These are phyloP conservation scores for Trebouxia gelatinosa DNA, from an alignment of 163 green algal genomes.

Conservation along the genomic window DNA sequence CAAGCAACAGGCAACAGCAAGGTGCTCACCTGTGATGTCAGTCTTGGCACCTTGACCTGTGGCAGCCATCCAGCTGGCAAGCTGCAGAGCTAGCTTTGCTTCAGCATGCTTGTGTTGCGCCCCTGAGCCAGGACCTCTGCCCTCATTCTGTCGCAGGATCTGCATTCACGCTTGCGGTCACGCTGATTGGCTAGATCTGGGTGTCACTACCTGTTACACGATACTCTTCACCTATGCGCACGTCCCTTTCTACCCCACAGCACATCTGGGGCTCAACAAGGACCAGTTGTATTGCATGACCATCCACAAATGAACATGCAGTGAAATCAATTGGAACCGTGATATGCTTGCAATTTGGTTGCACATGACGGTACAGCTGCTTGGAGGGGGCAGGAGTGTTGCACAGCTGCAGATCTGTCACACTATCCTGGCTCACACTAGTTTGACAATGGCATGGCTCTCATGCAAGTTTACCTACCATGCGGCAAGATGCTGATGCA, in stretches of 20 bases:
- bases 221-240: too few relatives aligned
- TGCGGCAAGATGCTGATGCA: background rate
- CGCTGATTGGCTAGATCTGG: background rate
- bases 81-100: constrained; percentile 61
- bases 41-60: constrained; percentile 77
- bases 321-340: too few relatives aligned
- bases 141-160: constrained; percentile 2
- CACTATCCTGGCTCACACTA: background rate
- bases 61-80: constrained; percentile 80
- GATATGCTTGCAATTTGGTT: too few relatives aligned
- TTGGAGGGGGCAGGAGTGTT: too few relatives aligned
- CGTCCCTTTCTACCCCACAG: too few relatives aligned
- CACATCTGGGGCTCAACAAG: too few relatives aligned
- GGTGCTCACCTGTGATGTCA: constrained; percentile 57
- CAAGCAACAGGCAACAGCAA: constrained; percentile 59
- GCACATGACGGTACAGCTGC: too few relatives aligned
- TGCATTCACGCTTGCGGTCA: background rate
- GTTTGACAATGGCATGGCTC: background rate
- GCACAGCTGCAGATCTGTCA: too few relatives aligned
- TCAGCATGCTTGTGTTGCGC: constrained; percentile 12
- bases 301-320: too few relatives aligned
- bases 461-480: background rate
- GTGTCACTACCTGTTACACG: background rate
- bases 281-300: too few relatives aligned
- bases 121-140: background rate